Conservation (phyloP, 148 eudicot genomes). For the Silene conica region DNA sequence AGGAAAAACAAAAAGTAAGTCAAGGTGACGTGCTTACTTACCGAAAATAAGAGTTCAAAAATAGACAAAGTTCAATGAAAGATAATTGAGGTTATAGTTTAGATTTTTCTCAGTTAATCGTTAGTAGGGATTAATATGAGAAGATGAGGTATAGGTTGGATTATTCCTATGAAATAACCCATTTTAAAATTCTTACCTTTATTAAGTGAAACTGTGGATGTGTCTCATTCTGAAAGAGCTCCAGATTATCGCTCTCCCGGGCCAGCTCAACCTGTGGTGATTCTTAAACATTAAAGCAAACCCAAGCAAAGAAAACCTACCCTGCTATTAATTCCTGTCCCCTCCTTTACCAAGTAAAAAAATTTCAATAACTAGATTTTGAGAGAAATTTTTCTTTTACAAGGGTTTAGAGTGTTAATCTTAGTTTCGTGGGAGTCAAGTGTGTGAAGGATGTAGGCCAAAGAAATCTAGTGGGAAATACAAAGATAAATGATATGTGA, state of each 20-base stretch:
- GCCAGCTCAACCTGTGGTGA: slow-evolving; percentile 72
- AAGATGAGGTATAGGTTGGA: too few species aligned
- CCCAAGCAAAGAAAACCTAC: slow-evolving; percentile 15
- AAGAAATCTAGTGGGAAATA: background rate
- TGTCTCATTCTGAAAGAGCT: slow-evolving; percentile 63
- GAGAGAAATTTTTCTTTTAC: background rate
- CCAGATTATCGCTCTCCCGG: slow-evolving; percentile 50
- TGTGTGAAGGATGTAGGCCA: background rate
- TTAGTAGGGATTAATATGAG: too few species aligned
- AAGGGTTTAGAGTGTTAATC: background rate
- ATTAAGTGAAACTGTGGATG: slow-evolving; percentile 75
- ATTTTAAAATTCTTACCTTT: slow-evolving; percentile 50
- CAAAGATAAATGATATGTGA: too few species aligned
- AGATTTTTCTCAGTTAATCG: too few species aligned
- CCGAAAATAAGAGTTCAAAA: too few species aligned
- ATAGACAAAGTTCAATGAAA: too few species aligned
- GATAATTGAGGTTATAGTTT: too few species aligned
- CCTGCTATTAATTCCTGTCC: background rate
- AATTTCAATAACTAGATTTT: background rate
- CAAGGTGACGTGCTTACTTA: too few species aligned
- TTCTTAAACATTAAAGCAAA: slow-evolving; percentile 5
- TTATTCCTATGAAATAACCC: too few species aligned
- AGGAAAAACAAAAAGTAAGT: too few species aligned
- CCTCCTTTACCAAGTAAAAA: background rate
- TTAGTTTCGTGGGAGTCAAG: background rate